Base-by-base conservation (phyloP, 2,329 filamentous ascomycete species). In the Colletotrichum sp. region DNA sequence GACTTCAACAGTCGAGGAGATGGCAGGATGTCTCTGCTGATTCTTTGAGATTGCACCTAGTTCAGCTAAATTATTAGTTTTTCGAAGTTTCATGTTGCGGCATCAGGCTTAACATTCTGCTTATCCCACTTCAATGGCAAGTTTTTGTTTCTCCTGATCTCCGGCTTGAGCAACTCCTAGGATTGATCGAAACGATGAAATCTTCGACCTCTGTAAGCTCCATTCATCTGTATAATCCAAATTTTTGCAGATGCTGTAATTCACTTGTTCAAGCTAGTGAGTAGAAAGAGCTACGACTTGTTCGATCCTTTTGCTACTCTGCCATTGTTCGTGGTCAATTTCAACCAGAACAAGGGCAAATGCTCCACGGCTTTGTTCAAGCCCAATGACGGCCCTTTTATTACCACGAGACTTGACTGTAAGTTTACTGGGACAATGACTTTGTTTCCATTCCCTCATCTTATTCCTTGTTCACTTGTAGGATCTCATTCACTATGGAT, bases 161-260 rank as follows among this genome's bases (percentile, higher is more conserved):
- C 39, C 39, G 39, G 18, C 18, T 44, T 10, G 2, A 44, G 18
- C 18, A n/a, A 44, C 1, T 44, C 8, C 5, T 3, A 9, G 36
- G 6, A 48, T 8, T 13, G n/a, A 13, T 4, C 18, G 8, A 1
- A 12, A 48, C 44, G 9, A 7, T 7, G 10, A 3, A 10, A 48
- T 48, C 6, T 12, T 48, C 5, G 9, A 22, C 1, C 18, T 0
- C 44, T 13, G 3, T 48, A 10, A 3, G 44, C 3, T 48, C 3
- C 10, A 0, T 2, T 13, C 10, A n/a, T 48, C 18, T 22, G 0
- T 2, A 48, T n/a, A 48, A 22, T 12, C 4, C 0, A 12, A 48
- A 0, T 22, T 0, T 12, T n/a, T 1, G 0, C 18, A 1, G 10
- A 12, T 12, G 1, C 1, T 48, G 0, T 13, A 2, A 48, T 1